phyloP scores from a whole-genome alignment of 768 basidiomycete genomes.

The Mycena galericulata region DNA sequence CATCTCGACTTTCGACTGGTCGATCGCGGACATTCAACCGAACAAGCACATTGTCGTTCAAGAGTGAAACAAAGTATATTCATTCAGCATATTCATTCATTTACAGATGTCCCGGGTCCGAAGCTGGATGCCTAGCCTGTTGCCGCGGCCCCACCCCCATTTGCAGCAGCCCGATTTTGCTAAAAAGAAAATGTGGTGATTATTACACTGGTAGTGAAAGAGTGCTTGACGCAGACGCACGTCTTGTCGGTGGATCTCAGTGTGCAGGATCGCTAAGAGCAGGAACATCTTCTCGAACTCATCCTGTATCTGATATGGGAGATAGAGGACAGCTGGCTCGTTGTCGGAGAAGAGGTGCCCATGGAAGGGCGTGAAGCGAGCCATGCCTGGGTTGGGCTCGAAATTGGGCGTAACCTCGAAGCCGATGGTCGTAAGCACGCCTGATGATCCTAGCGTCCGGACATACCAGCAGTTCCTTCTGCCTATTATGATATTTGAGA shows the following conservation, averaged over 20 bases:
- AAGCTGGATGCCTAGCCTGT: too few species aligned
- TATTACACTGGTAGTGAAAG: too few species aligned
- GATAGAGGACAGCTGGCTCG: slow-evolving; percentile 8
- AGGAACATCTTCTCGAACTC: slow-evolving; percentile 19
- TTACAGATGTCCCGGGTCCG: too few species aligned
- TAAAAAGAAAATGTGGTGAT: too few species aligned
- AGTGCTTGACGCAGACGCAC: too few species aligned
- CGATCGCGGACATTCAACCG: too few species aligned
- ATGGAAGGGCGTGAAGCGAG: slow-evolving; percentile 6
- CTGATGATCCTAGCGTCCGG: background rate
- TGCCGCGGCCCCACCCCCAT: too few species aligned
- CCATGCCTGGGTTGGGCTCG: background rate
- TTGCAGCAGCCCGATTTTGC: too few species aligned
- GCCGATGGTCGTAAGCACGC: background rate
- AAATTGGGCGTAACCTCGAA: background rate
- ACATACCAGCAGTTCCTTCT: slow-evolving; percentile 7
- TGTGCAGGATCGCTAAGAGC: slow-evolving; percentile 16
- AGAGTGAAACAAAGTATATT: too few species aligned
- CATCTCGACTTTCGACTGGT: too few species aligned
- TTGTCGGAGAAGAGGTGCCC: slow-evolving; percentile 2
- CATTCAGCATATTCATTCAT: too few species aligned
- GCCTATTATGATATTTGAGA: background rate
- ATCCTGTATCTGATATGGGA: slow-evolving; percentile 15
- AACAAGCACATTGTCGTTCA: too few species aligned
- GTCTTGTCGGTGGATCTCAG: slow-evolving; percentile 15